These are phyloP conservation scores for Russula griseocarnosa DNA, from an alignment of 768 basidiomycete species.

Conservation along the genomic window DNA sequence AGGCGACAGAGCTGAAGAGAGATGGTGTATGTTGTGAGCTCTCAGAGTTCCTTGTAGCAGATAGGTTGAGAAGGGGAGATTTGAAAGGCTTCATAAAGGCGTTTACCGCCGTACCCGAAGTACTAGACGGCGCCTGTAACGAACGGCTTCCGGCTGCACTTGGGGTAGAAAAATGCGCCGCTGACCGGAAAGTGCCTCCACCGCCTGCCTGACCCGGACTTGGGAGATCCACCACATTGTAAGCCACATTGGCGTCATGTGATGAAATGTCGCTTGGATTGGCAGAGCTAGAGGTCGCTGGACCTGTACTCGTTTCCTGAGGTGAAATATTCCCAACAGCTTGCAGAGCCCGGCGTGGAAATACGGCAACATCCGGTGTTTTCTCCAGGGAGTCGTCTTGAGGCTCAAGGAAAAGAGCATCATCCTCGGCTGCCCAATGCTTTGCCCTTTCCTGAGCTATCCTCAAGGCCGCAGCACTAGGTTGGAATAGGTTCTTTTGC, in stretches of 20 bases:
- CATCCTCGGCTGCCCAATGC: constrained; percentile 25
- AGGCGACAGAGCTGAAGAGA: constrained; percentile 1
- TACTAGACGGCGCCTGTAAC: constrained; percentile 11
- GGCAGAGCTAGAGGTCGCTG: background rate
- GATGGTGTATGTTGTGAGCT: background rate
- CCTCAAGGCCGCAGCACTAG: constrained; percentile 17
- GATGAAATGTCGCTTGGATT: background rate
- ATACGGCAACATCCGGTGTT: background rate
- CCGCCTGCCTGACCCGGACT: background rate
- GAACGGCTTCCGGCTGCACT: background rate
- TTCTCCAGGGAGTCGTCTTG: background rate
- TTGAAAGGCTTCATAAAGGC: constrained; percentile 17
- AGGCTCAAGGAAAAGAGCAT: background rate
- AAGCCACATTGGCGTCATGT: background rate
- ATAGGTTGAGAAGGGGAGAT: constrained; percentile 19
- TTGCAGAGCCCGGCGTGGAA: constrained; percentile 2
- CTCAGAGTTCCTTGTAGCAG: constrained; percentile 2
- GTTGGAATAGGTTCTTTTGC: constrained; percentile 16
- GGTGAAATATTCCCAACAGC: constrained; percentile 9
- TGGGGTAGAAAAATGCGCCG: constrained; percentile 9
- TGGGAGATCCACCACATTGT: background rate
- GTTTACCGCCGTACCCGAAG: constrained; percentile 8
- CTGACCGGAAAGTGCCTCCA: constrained; percentile 8
- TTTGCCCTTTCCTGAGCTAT: constrained; percentile 14
- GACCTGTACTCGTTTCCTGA: background rate